Evolutionary conservation across 2,329 filamentous ascomycete species (phyloP), one percentile per base, ranked within the genome.

Genomic region (Colletotrichum tropicicola): DNA sequence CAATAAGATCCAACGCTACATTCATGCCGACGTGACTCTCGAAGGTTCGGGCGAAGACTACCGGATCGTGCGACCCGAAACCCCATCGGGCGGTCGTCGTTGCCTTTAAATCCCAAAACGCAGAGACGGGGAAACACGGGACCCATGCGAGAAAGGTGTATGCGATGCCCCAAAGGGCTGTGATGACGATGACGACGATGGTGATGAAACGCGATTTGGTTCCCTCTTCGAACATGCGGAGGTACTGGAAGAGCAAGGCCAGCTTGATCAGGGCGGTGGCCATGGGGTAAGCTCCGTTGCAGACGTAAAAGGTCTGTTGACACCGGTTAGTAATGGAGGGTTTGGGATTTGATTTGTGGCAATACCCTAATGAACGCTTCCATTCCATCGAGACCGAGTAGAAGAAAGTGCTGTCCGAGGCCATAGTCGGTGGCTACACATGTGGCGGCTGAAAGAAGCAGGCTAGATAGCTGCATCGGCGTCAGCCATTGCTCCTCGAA

Each of bases 141-240:
- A 76, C 55, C 71, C 72, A 76, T n/a, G 74, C 72, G 17, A 77
- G 55, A 21, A 75, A 68, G 6, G 70, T 71, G 47, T 74, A 77
- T 2, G 69, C 68, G 25, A 72, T 10, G 0, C 75, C 75, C 75
- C 75, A 77, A 1, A 73, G 65, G 1, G 70, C 71, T 2, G 73
- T 74, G 47, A 75, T 68, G 6, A 69, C 47, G 45, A 72, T 71
- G 21, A 73, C 51, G 15, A 61, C 23, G 13, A 73, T 27, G 9
- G 70, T 68, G n/a, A 75, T 15, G 27, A 47, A 30, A 1, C 54
- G 63, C 2, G 66, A 55, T 7, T 54, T 68, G 10, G 66, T 48
- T 15, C 60, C 58, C 17, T 58, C 44, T 4, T 67, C 44, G 30
- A 70, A 70, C 32, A 70, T 53, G 5, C 68, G 68, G 1, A 70